Conservation (phyloP, 768 basidiomycete species). For the Boletus bicolor region DNA sequence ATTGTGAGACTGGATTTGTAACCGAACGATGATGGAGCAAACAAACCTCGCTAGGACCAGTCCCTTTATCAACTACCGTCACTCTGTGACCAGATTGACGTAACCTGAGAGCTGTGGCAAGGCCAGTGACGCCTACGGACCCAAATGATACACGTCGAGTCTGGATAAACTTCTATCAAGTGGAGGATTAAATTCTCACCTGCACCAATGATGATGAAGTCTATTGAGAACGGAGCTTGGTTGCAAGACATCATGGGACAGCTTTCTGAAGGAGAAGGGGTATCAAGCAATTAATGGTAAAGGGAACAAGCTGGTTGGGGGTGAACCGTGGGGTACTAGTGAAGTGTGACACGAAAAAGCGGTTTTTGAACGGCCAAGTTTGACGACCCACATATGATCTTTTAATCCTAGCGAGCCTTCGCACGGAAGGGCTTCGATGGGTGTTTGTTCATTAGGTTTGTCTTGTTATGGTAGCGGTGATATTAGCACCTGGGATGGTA, state of each 20-base stretch:
- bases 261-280: neutral
- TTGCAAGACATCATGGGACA: constrained; percentile 17
- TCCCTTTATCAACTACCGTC: constrained; percentile 50
- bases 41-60: constrained; percentile 42
- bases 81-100: constrained; percentile 59
- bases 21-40: neutral
- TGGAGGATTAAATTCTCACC: constrained; percentile 13
- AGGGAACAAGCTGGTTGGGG: too few relatives aligned
- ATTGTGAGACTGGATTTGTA: neutral
- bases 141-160: neutral
- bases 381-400: constrained; percentile 1
- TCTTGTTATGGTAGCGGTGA: constrained; percentile 8
- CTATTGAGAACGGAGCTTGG: constrained; percentile 26
- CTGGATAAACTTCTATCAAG: neutral
- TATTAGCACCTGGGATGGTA: neutral
- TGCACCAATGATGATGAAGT: constrained; percentile 33
- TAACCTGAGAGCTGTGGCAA: constrained; percentile 57
- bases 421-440: constrained; percentile 15
- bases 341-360: neutral
- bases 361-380: constrained; percentile 21
- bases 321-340: neutral
- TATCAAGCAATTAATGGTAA: too few relatives aligned
- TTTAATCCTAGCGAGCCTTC: constrained; percentile 20
- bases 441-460: constrained; percentile 1
- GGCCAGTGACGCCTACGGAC: constrained; percentile 45